Evolutionary conservation across 2,329 filamentous ascomycete genomes (phyloP).

Genomic region (Talaromyces piceae): DNA sequence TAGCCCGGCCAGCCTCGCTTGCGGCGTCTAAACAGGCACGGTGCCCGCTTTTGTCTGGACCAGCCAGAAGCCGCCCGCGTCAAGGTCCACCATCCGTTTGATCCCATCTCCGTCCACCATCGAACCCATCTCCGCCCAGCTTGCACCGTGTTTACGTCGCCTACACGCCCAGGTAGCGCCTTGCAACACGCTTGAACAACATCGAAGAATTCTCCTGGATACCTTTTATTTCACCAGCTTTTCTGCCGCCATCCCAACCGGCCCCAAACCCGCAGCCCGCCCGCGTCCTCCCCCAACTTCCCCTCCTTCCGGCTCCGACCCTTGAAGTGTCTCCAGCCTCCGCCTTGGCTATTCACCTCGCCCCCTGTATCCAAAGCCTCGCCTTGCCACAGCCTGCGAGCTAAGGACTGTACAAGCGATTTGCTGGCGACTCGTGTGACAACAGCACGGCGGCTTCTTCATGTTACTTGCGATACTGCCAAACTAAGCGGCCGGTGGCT

Average conservation of each 20-base stretch:
- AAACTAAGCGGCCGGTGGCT: background rate
- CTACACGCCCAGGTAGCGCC: background rate
- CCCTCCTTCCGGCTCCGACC: constrained; percentile 9
- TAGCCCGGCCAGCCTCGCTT: constrained; percentile 23
- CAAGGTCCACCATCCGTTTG: constrained; percentile 19
- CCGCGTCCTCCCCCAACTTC: constrained; percentile 9
- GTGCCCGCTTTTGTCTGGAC: constrained; percentile 29
- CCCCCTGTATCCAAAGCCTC: constrained; percentile 12
- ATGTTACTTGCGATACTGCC: constrained; percentile 8
- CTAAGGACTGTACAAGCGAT: too few relatives aligned
- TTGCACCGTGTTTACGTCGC: constrained; percentile 10
- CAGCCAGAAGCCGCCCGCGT: constrained; percentile 30
- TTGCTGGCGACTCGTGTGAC: too few relatives aligned
- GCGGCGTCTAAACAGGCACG: constrained; percentile 31
- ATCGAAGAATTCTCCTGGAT: background rate
- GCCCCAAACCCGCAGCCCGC: constrained; percentile 9
- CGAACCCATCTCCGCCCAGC: constrained; percentile 12
- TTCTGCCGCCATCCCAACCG: constrained; percentile 3
- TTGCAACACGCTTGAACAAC: background rate
- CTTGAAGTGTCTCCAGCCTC: constrained; percentile 1
- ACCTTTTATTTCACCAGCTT: background rate
- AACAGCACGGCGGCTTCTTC: background rate
- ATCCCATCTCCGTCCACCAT: constrained; percentile 18
- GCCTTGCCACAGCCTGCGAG: background rate
- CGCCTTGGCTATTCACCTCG: constrained; percentile 5